Evolutionary conservation across 176 grass and related monocot species (phyloP), one percentile per base, ranked within the genome.

Genomic region (Aegilops bicornis): DNA sequence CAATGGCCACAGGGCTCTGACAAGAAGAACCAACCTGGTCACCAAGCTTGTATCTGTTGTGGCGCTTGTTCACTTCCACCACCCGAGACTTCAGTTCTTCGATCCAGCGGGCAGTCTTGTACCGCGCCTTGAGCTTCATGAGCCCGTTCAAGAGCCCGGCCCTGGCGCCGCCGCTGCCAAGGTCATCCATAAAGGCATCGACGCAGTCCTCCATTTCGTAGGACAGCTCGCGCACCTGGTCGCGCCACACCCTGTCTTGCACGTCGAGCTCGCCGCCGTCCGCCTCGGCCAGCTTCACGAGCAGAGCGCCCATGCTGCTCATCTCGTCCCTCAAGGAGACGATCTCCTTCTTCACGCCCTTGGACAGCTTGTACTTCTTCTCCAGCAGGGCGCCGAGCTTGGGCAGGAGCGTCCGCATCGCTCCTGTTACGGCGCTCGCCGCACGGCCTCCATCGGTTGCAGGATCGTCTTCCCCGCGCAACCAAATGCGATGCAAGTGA

Each of bases 121-220:
- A 3, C 1, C 30, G 14, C 3, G 30, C 20, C 37, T 0, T 52
- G 11, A 67, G 40, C 20, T 0, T n/a, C 62, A 6, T 62, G 1
- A 80, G 35, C 3, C 4, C 2, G 1, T 0, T 7, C 11, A 9
- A 8, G 10, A 50, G 1, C 45, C 27, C 3, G 3, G 27, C 40
- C 60, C 4, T 16, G 11, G 22, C 22, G 2, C 23, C 3, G 1
- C 1, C 14, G 8, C 23, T 2, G 1, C 0, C n/a, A 60, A 66
- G 1, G 0, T 24, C 7, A 0, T 40, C 35, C 22, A 37, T 37
- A 14, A 74, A 81, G 43, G 25, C 5, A 42, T 82, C 78, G 3
- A 87, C 1, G 29, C 78, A 81, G 59, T 87, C 85, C 78, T 82
- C 85, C 78, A 87, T 82, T 10, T 82, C 59, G 0, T 76, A 87